Evolutionary conservation across 1,284 basidiomycete genomes (phyloP).

Genomic region (Thelephora terrestris): DNA sequence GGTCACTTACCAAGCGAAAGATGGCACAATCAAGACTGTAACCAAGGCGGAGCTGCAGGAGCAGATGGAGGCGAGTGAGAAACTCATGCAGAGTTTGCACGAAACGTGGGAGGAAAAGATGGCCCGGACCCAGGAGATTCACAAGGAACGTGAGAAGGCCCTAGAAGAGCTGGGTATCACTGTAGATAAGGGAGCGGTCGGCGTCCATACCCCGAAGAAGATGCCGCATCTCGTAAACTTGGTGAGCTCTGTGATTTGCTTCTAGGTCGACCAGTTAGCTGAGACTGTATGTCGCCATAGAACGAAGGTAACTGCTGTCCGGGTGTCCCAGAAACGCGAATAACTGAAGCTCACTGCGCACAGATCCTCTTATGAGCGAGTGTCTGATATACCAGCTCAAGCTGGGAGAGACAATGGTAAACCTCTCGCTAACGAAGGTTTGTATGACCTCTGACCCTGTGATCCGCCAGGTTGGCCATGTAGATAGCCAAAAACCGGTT

Average conservation of each 20-base stretch:
- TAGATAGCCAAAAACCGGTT: slow-evolving; percentile 72
- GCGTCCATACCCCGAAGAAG: slow-evolving; percentile 99
- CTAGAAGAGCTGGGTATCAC: slow-evolving; percentile 96
- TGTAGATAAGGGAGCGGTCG: slow-evolving; percentile 92
- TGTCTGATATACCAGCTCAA: slow-evolving; percentile 95
- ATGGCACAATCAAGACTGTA: slow-evolving; percentile 90
- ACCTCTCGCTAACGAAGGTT: slow-evolving; percentile 16
- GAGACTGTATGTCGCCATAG: slow-evolving; percentile 26
- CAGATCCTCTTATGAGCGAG: slow-evolving; percentile 84
- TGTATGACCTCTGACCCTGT: slow-evolving; percentile 1
- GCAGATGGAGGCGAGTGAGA: slow-evolving; percentile 93
- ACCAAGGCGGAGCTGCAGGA: slow-evolving; percentile 96
- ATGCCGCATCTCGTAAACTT: slow-evolving; percentile 95
- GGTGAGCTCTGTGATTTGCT: slow-evolving; percentile 35
- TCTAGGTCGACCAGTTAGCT: slow-evolving; percentile 7
- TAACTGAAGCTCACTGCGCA: slow-evolving; percentile 6
- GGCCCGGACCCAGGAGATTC: slow-evolving; percentile 85
- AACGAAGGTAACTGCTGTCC: slow-evolving; percentile 57
- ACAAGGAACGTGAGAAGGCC: slow-evolving; percentile 94
- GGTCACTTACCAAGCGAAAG: slow-evolving; percentile 89
- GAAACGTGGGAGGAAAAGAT: slow-evolving; percentile 99
- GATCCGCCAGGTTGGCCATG: slow-evolving; percentile 56
- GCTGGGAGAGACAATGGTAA: slow-evolving; percentile 69
- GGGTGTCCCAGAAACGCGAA: slow-evolving; percentile 10
- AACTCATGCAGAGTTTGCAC: slow-evolving; percentile 92